Evolutionary conservation across 2,329 filamentous ascomycete genomes (phyloP).

Genomic region (Talaromyces sp.): DNA sequence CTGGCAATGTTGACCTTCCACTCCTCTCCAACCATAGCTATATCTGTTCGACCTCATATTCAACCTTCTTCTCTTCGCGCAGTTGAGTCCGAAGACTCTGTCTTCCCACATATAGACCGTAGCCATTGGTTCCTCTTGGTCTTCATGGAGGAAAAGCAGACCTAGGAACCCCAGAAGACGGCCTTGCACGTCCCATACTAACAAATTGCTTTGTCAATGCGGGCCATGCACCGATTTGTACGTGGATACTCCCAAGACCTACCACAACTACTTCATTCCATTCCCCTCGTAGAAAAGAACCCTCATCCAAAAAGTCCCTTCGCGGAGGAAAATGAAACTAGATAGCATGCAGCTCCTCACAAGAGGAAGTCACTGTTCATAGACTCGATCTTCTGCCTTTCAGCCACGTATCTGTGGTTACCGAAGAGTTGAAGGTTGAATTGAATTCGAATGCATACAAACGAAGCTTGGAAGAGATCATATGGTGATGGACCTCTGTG

Average conservation of each 20-base stretch:
- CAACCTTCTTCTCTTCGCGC: neutral
- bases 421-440: neutral
- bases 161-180: constrained; percentile 44
- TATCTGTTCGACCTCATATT: neutral
- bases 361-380: neutral
- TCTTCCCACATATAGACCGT: constrained; percentile 31
- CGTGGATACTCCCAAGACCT: neutral
- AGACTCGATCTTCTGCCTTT: constrained; percentile 1
- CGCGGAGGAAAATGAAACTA: neutral
- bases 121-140: constrained; percentile 47
- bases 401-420: neutral
- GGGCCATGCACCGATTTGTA: neutral
- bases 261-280: neutral
- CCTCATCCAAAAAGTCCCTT: too few relatives aligned
- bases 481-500: too few relatives aligned
- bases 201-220: neutral
- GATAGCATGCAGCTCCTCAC: neutral
- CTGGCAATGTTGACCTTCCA: neutral
- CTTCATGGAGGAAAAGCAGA: constrained; percentile 46
- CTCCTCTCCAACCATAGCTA: neutral
- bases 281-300: neutral
- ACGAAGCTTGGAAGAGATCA: too few relatives aligned
- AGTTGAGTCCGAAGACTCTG: neutral
- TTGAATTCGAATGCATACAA: neutral
- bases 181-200: constrained; percentile 13